Percentiles rank a stretch among this genome's conserved stretches.
Conservation (phyloP, 2,329 filamentous ascomycete species). For the Ceratocystis lukuohia region DNA sequence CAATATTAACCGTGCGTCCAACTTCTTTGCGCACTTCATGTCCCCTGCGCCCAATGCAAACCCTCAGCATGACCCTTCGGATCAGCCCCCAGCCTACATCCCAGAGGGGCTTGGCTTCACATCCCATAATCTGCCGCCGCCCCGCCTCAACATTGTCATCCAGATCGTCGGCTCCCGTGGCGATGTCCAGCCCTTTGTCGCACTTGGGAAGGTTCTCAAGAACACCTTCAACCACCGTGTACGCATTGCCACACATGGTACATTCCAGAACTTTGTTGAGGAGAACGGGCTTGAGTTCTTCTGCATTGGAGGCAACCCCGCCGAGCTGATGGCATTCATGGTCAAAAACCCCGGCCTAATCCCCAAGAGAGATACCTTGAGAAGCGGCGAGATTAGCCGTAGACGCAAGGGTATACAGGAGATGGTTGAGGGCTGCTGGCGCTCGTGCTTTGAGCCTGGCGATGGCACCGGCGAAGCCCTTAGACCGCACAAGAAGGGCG, state of each 20-base stretch:
- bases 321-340: conserved; percentile 77
- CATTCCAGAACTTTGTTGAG: conserved; percentile 54
- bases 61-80: conserved; percentile 25
- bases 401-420: conserved; percentile 61
- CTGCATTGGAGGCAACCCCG: conserved; percentile 60
- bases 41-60: neutral
- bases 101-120: conserved; percentile 57
- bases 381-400: conserved; percentile 62
- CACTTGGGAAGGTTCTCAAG: conserved; percentile 51
- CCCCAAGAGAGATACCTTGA: conserved; percentile 65
- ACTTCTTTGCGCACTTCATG: conserved; percentile 15
- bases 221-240: conserved; percentile 56
- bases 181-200: conserved; percentile 64
- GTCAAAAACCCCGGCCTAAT: conserved; percentile 78
- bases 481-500: conserved; percentile 34
- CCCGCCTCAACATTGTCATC: conserved; percentile 55
- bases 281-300: conserved; percentile 64
- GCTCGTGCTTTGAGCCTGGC: conserved; percentile 68
- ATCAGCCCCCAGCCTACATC: conserved; percentile 41
- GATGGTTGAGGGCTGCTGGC: conserved; percentile 76
- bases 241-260: conserved; percentile 57
- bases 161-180: conserved; percentile 63
- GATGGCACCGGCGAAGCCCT: conserved; percentile 45
- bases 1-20: conserved; percentile 57
- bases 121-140: conserved; percentile 43